phyloP scores from a whole-genome alignment of 2,329 filamentous ascomycete species.

The Dactylonectria estremocensis region DNA sequence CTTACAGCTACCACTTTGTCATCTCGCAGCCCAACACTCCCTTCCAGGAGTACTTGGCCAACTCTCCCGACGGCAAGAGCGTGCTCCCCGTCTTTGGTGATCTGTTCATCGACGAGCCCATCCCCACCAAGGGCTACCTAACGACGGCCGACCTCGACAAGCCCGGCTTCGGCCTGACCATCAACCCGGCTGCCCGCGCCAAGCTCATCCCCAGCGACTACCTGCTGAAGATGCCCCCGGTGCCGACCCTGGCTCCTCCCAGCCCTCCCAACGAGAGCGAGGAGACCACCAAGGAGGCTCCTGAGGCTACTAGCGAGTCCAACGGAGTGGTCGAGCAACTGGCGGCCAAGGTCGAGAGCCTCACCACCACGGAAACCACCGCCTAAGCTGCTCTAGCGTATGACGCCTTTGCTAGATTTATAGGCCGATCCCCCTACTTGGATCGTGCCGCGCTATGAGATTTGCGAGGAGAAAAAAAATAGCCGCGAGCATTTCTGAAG shows the following conservation, averaged over 20 bases:
- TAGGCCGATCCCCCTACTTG: background rate
- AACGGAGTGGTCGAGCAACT: conserved; percentile 51
- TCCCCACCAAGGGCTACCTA: conserved; percentile 86
- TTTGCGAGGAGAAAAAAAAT: background rate
- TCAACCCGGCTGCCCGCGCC: conserved; percentile 80
- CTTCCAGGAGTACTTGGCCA: conserved; percentile 96
- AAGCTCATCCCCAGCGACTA: conserved; percentile 83
- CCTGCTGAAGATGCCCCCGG: conserved; percentile 78
- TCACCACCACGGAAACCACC: conserved; percentile 44
- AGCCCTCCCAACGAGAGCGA: conserved; percentile 45
- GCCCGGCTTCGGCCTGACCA: conserved; percentile 90
- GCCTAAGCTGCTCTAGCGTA: conserved; percentile 5
- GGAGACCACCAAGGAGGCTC: conserved; percentile 28
- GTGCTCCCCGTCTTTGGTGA: conserved; percentile 94
- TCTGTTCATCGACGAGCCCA: conserved; percentile 91
- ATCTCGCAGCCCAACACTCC: conserved; percentile 93
- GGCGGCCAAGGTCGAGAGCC: conserved; percentile 54
- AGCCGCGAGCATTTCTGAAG: conserved; percentile 4
- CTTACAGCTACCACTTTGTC: conserved; percentile 97
- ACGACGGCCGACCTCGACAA: conserved; percentile 86
- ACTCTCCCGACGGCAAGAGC: conserved; percentile 90
- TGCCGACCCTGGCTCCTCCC: conserved; percentile 59
- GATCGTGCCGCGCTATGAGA: background rate
- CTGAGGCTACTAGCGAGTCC: conserved; percentile 31
- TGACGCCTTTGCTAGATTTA: background rate